phyloP scores from a whole-genome alignment of 2,329 filamentous ascomycete species.

The Geoglossum cookeanum region DNA sequence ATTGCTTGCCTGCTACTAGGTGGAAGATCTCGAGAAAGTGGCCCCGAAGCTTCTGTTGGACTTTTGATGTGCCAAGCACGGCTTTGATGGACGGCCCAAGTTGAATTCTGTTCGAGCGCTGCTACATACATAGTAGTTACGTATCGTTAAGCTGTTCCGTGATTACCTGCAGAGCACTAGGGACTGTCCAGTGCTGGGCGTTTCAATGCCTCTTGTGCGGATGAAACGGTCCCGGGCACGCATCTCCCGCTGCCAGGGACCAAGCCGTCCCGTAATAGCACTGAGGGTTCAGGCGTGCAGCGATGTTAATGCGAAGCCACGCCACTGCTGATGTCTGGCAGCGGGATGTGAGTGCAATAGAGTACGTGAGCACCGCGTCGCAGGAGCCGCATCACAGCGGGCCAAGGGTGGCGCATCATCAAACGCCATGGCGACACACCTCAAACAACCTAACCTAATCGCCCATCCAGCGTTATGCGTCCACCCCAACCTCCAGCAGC shows the following conservation, averaged over 20 bases:
- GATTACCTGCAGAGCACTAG: neutral
- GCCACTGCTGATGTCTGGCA: neutral
- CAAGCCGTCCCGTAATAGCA: neutral
- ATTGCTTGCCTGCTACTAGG: conserved; percentile 26
- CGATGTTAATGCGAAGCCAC: neutral
- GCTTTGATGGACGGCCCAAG: neutral
- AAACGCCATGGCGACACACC: neutral
- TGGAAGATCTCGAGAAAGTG: conserved; percentile 79
- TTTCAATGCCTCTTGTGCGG: neutral
- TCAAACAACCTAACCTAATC: neutral
- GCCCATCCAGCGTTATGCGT: neutral
- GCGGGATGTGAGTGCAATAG: no score
- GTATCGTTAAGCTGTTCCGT: neutral
- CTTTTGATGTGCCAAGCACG: conserved; percentile 32
- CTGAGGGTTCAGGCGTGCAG: neutral
- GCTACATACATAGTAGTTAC: neutral
- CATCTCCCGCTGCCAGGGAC: neutral
- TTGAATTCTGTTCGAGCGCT: neutral
- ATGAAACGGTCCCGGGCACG: neutral
- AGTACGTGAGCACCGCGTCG: no score
- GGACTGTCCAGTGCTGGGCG: neutral
- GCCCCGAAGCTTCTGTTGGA: conserved; percentile 73
- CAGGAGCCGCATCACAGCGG: neutral
- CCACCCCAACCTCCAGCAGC: neutral
- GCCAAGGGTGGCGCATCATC: neutral